Evolutionary conservation across 208 protist species (phyloP), one percentile per base, ranked within the genome.

Genomic region (Leptomonas pyrrhocoris): DNA sequence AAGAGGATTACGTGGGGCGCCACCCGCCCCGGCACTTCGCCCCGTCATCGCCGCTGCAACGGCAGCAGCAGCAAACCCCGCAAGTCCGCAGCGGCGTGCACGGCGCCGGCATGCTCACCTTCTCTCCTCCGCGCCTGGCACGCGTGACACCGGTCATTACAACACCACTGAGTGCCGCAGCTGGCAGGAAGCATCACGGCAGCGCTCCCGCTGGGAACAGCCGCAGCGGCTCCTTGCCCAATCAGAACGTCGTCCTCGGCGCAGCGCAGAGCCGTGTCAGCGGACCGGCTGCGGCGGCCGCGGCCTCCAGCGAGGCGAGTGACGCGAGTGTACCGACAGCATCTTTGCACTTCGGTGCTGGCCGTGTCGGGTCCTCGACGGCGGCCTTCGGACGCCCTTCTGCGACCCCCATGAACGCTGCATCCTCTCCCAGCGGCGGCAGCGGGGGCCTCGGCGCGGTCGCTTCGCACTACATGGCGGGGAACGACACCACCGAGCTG

Each of bases 211-310:
- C 40, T 16, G 61, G 23, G 30, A 67, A 48, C 49, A 67, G 49
- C 31, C 61, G 46, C 34, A 67, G 61, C 48, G 57, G 48, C 48
- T 67, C 61, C 3, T 34, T 67, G 23, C 45, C 61, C 9, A 67
- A 23, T 30, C 61, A 67, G 34, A 67, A 34, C 61, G 12, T n/a
- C 30, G 38, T n/a, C 16, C 25, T 55, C 28, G 21, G 6, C 28
- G 36, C 42, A 4, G 8, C 15, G 27, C 58, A 50, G 23, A 53
- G 31, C 60, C 5, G 4, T 11, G 4, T 45, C 12, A 36, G 25
- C 46, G 59, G 59, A 7, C n/a, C 49, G 16, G 48, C 1, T 4
- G 34, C 34, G 61, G 48, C 49, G 16, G 48, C 1, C 4, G 34
- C 34, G 61, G 48, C 61, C n/a, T 57, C 61, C 0, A 45, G 23